phyloP scores from a whole-genome alignment of 2,329 filamentous ascomycete species.

The Talaromyces marneffei region DNA sequence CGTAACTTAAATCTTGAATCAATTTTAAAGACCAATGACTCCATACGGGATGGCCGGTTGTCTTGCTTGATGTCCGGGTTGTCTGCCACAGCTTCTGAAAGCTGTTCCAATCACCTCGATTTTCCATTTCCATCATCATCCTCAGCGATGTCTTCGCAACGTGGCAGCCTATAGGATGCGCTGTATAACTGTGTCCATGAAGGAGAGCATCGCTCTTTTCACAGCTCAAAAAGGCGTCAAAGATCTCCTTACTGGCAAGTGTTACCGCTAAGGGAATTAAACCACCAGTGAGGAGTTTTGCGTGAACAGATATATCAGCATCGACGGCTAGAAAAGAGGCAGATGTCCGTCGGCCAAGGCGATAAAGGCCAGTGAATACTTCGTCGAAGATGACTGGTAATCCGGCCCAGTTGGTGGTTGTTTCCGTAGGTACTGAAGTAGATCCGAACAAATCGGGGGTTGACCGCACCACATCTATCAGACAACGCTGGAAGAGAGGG shows the following conservation, averaged over 20 bases:
- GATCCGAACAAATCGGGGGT: constrained; percentile 52
- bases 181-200: constrained; percentile 83
- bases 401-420: constrained; percentile 55
- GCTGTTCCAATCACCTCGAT: constrained; percentile 50
- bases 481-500: constrained; percentile 69
- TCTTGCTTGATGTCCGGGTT: neutral
- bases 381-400: constrained; percentile 79
- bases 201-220: constrained; percentile 74
- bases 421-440: constrained; percentile 15
- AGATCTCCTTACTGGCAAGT: constrained; percentile 66
- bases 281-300: constrained; percentile 77
- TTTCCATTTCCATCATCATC: constrained; percentile 56
- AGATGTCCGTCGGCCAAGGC: constrained; percentile 66
- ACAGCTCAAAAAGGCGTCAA: constrained; percentile 61
- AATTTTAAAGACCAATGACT: constrained; percentile 64
- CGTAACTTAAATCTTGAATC: constrained; percentile 54
- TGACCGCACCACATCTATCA: constrained; percentile 61
- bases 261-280: constrained; percentile 72
- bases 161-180: constrained; percentile 73
- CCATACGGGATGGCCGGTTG: constrained; percentile 45
- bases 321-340: constrained; percentile 63
- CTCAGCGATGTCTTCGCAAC: constrained; percentile 65
- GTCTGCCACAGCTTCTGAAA: constrained; percentile 48
- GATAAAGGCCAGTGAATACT: constrained; percentile 80
- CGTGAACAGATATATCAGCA: constrained; percentile 73